Evolutionary conservation across 2,329 filamentous ascomycete genomes (phyloP), one percentile per base, ranked within the genome.

Genomic region (Alternaria tenuissima): DNA sequence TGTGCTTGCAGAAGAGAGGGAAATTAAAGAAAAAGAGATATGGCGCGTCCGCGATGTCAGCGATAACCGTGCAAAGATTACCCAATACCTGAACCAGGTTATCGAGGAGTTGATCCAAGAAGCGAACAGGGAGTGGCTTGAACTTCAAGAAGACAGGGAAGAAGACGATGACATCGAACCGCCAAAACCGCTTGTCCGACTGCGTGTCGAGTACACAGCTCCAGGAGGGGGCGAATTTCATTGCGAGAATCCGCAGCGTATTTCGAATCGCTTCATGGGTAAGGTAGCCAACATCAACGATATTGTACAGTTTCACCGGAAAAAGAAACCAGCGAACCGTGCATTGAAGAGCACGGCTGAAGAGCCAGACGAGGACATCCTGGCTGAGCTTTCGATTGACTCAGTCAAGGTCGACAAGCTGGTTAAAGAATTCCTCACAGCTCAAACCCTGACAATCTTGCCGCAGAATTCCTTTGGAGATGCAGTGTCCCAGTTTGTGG

Each of bases 211-310:
- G 72, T 95, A 93, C 66, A 91, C 92, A 0, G 89, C 93, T 0
- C 91, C 91, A 0, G 92, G 96, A 30, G 93, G 93, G 4, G 91
- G 93, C 14, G 87, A 88, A 36, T 99, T 93, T 71, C 92, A 98
- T 67, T 90, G 91, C 65, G 95, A 98, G 76, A 99, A 99, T 62
- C 94, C 95, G 0, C 95, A 98, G 76, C 89, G 95, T 8, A 97
- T 98, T 73, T 98, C 94, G 0, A 96, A 96, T 75, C 87, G 93
- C 3, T 99, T 98, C 69, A 86, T 91, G 1, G 91, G 89, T n/a
- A 91, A 88, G 72, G 94, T 99, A 1, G 95, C 95, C 60, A 99
- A 99, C 74, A 89, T 90, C 9, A 96, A 94, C 68, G 95, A 99
- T 70, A 93, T 99, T 0, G 89, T 99, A 0, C 91, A 94, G 72